phyloP scores from a whole-genome alignment of 2,329 filamentous ascomycete species.

The Didymella segeticola region DNA sequence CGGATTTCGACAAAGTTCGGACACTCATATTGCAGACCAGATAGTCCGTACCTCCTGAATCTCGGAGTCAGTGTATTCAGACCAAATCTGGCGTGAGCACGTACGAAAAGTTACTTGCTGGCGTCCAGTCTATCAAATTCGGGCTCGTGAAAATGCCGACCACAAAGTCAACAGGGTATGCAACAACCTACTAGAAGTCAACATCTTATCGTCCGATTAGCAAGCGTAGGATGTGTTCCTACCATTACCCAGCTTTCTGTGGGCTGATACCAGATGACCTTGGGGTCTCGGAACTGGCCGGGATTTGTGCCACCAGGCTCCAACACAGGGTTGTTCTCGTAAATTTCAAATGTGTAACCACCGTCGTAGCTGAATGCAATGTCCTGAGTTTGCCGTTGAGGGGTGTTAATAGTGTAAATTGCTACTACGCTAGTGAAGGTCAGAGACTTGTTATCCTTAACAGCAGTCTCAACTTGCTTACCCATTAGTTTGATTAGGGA shows the following conservation, averaged over 20 bases:
- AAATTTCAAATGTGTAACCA: constrained; percentile 68
- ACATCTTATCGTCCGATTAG: not conserved
- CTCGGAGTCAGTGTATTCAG: not conserved
- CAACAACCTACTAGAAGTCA: constrained; percentile 52
- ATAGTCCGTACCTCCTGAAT: constrained; percentile 50
- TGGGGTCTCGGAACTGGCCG: constrained; percentile 69
- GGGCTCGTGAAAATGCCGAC: constrained; percentile 68
- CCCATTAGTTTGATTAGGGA: constrained; percentile 57
- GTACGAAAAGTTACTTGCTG: constrained; percentile 64
- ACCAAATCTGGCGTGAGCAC: not conserved
- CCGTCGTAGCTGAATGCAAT: constrained; percentile 68
- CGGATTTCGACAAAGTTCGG: constrained; percentile 67
- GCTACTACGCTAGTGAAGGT: constrained; percentile 67
- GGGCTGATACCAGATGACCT: constrained; percentile 56
- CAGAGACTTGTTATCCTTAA: no score
- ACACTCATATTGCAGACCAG: constrained; percentile 67
- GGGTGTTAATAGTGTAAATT: constrained; percentile 59
- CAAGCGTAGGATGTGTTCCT: constrained; percentile 50
- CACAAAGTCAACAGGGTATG: constrained; percentile 62
- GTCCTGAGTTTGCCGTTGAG: constrained; percentile 61
- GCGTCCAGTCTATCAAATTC: constrained; percentile 65
- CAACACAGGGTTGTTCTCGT: constrained; percentile 67
- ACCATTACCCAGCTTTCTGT: constrained; percentile 48
- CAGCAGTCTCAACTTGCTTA: no score
- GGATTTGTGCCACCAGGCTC: constrained; percentile 52